Conservation (phyloP, 2,329 filamentous ascomycete species). For the Cadophora sp. region DNA sequence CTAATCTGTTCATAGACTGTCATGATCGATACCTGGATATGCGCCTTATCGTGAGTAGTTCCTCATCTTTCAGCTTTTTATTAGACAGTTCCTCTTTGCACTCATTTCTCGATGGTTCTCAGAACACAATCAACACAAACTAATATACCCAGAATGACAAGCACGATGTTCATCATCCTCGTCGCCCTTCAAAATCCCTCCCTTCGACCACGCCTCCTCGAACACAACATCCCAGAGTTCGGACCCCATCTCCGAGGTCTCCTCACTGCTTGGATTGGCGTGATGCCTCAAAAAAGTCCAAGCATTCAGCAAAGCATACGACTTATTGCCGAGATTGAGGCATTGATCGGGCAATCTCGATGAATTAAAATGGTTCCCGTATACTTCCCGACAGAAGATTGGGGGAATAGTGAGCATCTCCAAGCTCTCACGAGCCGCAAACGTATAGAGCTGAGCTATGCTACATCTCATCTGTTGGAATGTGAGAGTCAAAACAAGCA, state of each 20-base stretch:
- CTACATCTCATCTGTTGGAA: no score
- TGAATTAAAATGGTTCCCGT: background rate
- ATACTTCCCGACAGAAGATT: background rate
- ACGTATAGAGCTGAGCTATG: no score
- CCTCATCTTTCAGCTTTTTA: background rate
- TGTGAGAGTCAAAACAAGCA: no score
- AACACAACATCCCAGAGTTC: constrained; percentile 30
- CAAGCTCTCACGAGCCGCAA: background rate
- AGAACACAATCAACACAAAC: background rate
- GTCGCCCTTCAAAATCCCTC: constrained; percentile 28
- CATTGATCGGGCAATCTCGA: constrained; percentile 45
- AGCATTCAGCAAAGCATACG: constrained; percentile 55
- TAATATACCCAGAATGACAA: constrained; percentile 27
- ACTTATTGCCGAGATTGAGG: constrained; percentile 53
- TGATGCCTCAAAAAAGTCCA: constrained; percentile 42
- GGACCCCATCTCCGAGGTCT: constrained; percentile 28
- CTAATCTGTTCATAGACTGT: constrained; percentile 46
- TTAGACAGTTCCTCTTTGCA: no score
- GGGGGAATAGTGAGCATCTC: background rate
- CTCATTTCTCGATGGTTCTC: background rate
- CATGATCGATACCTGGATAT: constrained; percentile 61
- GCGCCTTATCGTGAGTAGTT: constrained; percentile 55
- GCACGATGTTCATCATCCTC: constrained; percentile 35
- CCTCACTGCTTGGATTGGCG: constrained; percentile 27
- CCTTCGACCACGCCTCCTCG: constrained; percentile 24